Conservation (phyloP, 1,284 basidiomycete genomes). For the Fistulinella cinereoalba region DNA sequence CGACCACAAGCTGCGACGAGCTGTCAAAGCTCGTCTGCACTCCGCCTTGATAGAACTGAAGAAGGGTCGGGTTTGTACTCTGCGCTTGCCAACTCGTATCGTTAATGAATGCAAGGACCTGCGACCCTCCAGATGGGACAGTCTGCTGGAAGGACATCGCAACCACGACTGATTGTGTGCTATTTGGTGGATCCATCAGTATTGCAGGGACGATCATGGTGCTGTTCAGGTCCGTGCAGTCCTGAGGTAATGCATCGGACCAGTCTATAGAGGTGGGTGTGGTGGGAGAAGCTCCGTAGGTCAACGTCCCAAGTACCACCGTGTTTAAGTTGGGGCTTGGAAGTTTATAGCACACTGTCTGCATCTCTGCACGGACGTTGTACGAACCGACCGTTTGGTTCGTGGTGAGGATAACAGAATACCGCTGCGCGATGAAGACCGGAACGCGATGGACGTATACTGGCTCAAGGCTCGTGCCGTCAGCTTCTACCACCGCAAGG, state of each 20-base stretch:
- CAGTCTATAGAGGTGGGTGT: constrained; percentile 28
- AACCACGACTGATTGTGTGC: constrained; percentile 19
- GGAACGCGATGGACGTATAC: constrained; percentile 31
- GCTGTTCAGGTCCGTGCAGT: constrained; percentile 28
- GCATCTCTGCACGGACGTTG: constrained; percentile 34
- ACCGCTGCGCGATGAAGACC: constrained; percentile 31
- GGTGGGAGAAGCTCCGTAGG: constrained; percentile 25
- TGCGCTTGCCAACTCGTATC: constrained; percentile 28
- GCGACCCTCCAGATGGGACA: constrained; percentile 26
- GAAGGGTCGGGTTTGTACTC: constrained; percentile 26
- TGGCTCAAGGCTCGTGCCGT: constrained; percentile 30
- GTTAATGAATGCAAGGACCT: constrained; percentile 28
- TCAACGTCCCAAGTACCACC: constrained; percentile 31
- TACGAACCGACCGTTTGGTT: constrained; percentile 35
- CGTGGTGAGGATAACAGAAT: constrained; percentile 30
- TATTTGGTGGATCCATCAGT: constrained; percentile 29
- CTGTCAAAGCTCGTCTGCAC: constrained; percentile 26
- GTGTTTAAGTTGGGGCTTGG: constrained; percentile 28
- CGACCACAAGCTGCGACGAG: constrained; percentile 24
- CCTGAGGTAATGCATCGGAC: constrained; percentile 22
- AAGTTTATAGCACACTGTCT: constrained; percentile 29
- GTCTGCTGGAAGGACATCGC: constrained; percentile 33
- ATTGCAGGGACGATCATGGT: constrained; percentile 30
- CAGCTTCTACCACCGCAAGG: constrained; percentile 31
- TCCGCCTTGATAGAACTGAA: constrained; percentile 29